Percentiles rank a stretch among this genome's conserved stretches.
phyloP scores from a whole-genome alignment of 2,329 filamentous ascomycete species.

The Acarospora socialis region DNA sequence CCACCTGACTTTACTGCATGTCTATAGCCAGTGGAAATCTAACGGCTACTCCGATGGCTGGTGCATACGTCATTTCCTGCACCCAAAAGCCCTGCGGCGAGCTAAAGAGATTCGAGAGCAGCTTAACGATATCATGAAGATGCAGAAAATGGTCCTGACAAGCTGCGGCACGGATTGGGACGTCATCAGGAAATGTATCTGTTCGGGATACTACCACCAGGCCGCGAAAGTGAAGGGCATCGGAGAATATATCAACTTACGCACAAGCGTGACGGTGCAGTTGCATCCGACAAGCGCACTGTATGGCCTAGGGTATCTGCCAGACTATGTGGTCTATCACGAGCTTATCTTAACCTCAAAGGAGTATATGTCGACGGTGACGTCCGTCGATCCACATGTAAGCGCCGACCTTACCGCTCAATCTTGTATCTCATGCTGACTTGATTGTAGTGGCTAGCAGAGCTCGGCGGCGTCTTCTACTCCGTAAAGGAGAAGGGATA shows the following conservation, averaged over 20 bases:
- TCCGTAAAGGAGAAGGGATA: constrained; percentile 96
- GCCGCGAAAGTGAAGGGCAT: constrained; percentile 92
- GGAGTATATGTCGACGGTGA: constrained; percentile 97
- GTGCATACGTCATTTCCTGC: constrained; percentile 87
- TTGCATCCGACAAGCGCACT: constrained; percentile 87
- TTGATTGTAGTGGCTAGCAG: constrained; percentile 55
- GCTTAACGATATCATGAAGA: constrained; percentile 81
- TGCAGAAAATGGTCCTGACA: constrained; percentile 75
- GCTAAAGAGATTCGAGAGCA: constrained; percentile 93
- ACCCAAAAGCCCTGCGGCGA: constrained; percentile 81
- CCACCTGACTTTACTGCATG: constrained; percentile 86
- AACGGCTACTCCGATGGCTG: constrained; percentile 83
- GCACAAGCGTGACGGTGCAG: constrained; percentile 86
- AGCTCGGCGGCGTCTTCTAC: constrained; percentile 93
- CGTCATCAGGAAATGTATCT: constrained; percentile 87
- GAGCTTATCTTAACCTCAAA: constrained; percentile 93
- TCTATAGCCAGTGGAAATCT: constrained; percentile 87
- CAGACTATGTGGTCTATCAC: constrained; percentile 96
- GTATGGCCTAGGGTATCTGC: constrained; percentile 83
- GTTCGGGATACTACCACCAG: constrained; percentile 95
- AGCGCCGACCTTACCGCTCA: constrained; percentile 17
- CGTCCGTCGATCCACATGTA: constrained; percentile 76
- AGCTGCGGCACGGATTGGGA: constrained; percentile 97
- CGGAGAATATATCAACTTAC: constrained; percentile 92
- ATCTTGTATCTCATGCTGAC: not conserved